Percentiles rank a stretch among this genome's conserved stretches.
Evolutionary conservation across 768 basidiomycete genomes (phyloP).

Genomic region (Mycena chlorophos): DNA sequence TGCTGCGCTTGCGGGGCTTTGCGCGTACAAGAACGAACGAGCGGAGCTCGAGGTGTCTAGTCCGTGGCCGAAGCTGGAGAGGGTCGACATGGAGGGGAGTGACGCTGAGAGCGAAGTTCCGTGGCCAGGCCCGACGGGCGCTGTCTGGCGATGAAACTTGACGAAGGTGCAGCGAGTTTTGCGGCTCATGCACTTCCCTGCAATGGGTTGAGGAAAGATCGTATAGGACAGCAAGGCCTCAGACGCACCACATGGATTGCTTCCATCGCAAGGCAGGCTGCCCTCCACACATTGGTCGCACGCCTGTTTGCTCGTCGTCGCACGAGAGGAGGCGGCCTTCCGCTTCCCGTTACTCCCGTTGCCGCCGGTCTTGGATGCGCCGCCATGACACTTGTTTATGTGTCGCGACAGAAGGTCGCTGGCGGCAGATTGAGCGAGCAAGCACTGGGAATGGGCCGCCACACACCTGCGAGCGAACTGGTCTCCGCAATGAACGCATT

Average conservation of each 20-base stretch:
- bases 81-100: neutral
- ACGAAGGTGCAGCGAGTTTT: slow-evolving; percentile 77
- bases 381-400: slow-evolving; percentile 84
- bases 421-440: slow-evolving; percentile 7
- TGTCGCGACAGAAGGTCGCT: slow-evolving; percentile 86
- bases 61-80: neutral
- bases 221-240: slow-evolving; percentile 9
- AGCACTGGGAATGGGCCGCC: no score
- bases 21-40: slow-evolving; percentile 15
- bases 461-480: slow-evolving; percentile 82
- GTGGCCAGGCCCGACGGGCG: slow-evolving; percentile 75
- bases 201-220: slow-evolving; percentile 6
- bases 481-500: slow-evolving; percentile 85
- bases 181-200: slow-evolving; percentile 73
- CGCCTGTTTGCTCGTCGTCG: slow-evolving; percentile 78
- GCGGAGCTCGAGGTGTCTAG: neutral
- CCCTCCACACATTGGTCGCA: slow-evolving; percentile 84
- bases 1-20: slow-evolving; percentile 1
- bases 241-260: slow-evolving; percentile 72
- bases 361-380: slow-evolving; percentile 45
- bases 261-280: slow-evolving; percentile 75
- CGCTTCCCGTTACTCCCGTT: slow-evolving; percentile 63
- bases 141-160: slow-evolving; percentile 82
- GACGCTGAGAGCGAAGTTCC: slow-evolving; percentile 33
- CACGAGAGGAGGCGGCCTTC: slow-evolving; percentile 62